Evolutionary conservation across 169 alveolate genomes (phyloP).

Genomic region (Theileria equi): DNA sequence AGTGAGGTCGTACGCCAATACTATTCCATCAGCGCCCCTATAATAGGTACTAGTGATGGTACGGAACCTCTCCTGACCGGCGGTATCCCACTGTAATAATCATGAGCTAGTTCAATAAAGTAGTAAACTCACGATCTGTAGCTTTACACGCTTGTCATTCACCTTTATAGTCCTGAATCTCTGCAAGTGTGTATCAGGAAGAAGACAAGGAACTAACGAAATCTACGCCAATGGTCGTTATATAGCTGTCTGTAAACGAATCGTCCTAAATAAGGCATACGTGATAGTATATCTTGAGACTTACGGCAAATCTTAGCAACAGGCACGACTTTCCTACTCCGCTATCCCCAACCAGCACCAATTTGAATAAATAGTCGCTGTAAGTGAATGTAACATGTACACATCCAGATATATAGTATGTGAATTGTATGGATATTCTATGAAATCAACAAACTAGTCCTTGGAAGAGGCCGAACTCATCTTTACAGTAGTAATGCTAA

Average conservation of each 20-base stretch:
- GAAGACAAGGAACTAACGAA: slow-evolving; percentile 48
- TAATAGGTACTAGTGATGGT: slow-evolving; percentile 94
- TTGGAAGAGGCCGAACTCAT: slow-evolving; percentile 49
- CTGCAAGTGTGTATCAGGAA: slow-evolving; percentile 8
- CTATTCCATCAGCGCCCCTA: slow-evolving; percentile 95
- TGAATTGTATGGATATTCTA: neutral
- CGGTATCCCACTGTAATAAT: slow-evolving; percentile 91
- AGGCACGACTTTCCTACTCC: slow-evolving; percentile 98
- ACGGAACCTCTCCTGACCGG: slow-evolving; percentile 95
- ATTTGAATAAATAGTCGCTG: slow-evolving; percentile 92
- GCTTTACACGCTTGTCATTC: slow-evolving; percentile 86
- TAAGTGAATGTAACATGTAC: neutral
- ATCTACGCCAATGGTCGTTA: slow-evolving; percentile 87
- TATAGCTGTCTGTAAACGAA: slow-evolving; percentile 83
- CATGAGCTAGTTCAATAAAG: neutral
- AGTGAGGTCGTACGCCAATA: slow-evolving; percentile 90
- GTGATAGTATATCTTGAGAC: slow-evolving; percentile 48
- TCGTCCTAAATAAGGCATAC: slow-evolving; percentile 63
- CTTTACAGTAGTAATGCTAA: neutral
- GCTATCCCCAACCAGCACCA: slow-evolving; percentile 95
- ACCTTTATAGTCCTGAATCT: slow-evolving; percentile 88
- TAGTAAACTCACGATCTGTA: slow-evolving; percentile 81
- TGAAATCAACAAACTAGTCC: slow-evolving; percentile 36
- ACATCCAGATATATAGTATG: neutral
- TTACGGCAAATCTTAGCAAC: slow-evolving; percentile 89